Base-by-base conservation (phyloP, 2,329 filamentous ascomycete species). In the Epichloe coenophiala region DNA sequence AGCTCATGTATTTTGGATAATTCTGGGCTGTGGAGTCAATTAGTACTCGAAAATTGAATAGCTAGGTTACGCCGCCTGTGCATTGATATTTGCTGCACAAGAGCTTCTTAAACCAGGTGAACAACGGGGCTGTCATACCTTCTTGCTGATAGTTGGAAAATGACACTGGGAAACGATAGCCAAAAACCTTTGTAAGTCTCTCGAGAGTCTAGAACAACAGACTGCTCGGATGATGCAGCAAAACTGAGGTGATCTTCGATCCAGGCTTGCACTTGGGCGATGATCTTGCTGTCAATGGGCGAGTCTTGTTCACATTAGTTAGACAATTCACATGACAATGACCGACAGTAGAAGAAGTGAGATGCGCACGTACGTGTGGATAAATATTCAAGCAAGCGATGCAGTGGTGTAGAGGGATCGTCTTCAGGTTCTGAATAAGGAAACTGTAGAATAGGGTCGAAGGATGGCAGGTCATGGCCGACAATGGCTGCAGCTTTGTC, bases 111-210 rank as follows among this genome's bases (percentile, higher is more conserved):
- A 5, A 13, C 13, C 17, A 12, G 12, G 23, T n/a, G 3, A 17
- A 37, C 31, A 48, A 17, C 33, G 17, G 31, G 40, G 31, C 40
- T 19, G 19, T 60, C 70, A 55, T 65, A 76, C 74, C 67, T 71
- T 51, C 71, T 66, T 36, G 49, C 55, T 35, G 53, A 52, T 39
- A 67, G 55, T 27, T 62, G 57, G 6, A 55, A 47, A 17, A 79
- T 65, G 9, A 81, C 57, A 0, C 75, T 71, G 1, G 79, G 76
- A 27, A 83, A 67, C 3, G 61, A 54, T 35, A 61, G 55, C 79
- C 79, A 83, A 55, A 83, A 75, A 3, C 65, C 58, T 36, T 60
- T 66, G 51, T 80, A 65, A 35, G 66, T 64, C 15, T 61, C 62
- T 50, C 70, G 74, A 2, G 71, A 71, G 27, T 72, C 65, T n/a